A percentile compares a stretch with the other conserved stretches of the same genome.
Evolutionary conservation across 345 rosid genomes (phyloP).

Genomic region (Brassica juncea): DNA sequence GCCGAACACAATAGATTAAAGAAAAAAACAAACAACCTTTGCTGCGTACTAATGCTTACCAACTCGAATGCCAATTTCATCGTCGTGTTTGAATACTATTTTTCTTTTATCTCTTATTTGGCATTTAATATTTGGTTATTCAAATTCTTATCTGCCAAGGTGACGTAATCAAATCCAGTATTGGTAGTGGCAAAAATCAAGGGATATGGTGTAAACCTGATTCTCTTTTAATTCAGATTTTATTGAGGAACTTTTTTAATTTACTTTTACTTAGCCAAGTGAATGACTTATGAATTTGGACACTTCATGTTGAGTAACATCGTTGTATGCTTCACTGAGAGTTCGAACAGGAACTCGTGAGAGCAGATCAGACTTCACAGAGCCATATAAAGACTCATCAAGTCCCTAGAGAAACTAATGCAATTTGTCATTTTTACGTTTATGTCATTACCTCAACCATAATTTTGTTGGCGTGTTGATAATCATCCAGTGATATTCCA

Average conservation of each 20-base stretch:
- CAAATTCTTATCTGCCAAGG: not conserved
- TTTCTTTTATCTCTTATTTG: not conserved
- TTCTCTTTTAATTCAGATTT: not conserved
- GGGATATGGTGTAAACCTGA: not conserved
- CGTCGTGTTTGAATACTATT: not conserved
- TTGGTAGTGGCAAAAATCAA: not conserved
- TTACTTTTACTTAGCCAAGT: not conserved
- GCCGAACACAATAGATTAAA: constrained; percentile 3
- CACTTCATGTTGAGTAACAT: not conserved
- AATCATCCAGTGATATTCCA: not conserved
- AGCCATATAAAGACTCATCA: not conserved
- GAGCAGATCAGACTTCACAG: not conserved
- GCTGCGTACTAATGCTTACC: constrained; percentile 27
- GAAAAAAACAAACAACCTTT: constrained; percentile 29
- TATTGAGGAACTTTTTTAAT: not conserved
- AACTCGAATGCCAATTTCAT: constrained; percentile 33
- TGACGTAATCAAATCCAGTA: not conserved
- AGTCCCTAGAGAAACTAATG: not conserved
- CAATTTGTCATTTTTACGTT: not conserved
- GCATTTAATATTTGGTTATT: not conserved
- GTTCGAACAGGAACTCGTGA: not conserved
- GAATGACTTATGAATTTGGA: not conserved
- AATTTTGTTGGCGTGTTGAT: not conserved
- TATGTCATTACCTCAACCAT: not conserved
- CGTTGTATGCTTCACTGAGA: not conserved